Evolutionary conservation across 2,329 filamentous ascomycete genomes (phyloP).

Genomic region (Escovopsis weberi): DNA sequence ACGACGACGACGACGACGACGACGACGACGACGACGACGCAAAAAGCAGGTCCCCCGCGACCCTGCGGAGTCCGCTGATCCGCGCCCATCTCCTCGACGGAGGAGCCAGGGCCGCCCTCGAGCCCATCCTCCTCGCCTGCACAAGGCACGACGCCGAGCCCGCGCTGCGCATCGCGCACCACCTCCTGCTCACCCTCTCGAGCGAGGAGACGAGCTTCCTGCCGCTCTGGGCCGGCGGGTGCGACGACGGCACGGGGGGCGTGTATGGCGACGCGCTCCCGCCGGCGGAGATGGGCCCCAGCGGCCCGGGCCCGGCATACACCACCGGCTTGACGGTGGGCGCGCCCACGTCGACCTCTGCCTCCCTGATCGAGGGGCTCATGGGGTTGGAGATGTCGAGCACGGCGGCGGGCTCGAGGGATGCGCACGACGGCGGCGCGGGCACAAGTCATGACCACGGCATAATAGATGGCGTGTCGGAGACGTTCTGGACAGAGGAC

Average conservation of each 20-base stretch:
- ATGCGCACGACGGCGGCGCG: slow-evolving; percentile 26
- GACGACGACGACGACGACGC: not conserved
- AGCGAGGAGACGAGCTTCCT: slow-evolving; percentile 47
- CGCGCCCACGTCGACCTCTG: slow-evolving; percentile 17
- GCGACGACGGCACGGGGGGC: slow-evolving; percentile 35
- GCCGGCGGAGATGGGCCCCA: slow-evolving; percentile 28
- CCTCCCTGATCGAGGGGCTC: slow-evolving; percentile 22
- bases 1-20: not conserved
- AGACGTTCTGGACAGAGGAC: slow-evolving; percentile 19
- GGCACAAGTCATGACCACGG: slow-evolving; percentile 17
- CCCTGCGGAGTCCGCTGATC: slow-evolving; percentile 7
- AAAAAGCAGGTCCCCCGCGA: not conserved
- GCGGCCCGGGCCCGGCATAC: slow-evolving; percentile 31
- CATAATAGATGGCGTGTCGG: slow-evolving; percentile 3
- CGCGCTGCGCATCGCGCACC: slow-evolving; percentile 22
- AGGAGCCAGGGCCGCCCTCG: slow-evolving; percentile 10
- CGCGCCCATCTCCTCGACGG: slow-evolving; percentile 10
- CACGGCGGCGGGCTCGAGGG: slow-evolving; percentile 20
- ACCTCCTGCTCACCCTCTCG: slow-evolving; percentile 36
- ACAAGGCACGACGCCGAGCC: slow-evolving; percentile 17
- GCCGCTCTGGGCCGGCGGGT: slow-evolving; percentile 49
- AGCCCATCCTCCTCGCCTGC: slow-evolving; percentile 13
- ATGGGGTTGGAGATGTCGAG: slow-evolving; percentile 19
- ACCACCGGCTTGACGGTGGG: slow-evolving; percentile 28
- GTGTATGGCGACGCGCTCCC: slow-evolving; percentile 30